Conservation (phyloP, 352 stramenopile genomes). For the Globisporangium sylvaticum region DNA sequence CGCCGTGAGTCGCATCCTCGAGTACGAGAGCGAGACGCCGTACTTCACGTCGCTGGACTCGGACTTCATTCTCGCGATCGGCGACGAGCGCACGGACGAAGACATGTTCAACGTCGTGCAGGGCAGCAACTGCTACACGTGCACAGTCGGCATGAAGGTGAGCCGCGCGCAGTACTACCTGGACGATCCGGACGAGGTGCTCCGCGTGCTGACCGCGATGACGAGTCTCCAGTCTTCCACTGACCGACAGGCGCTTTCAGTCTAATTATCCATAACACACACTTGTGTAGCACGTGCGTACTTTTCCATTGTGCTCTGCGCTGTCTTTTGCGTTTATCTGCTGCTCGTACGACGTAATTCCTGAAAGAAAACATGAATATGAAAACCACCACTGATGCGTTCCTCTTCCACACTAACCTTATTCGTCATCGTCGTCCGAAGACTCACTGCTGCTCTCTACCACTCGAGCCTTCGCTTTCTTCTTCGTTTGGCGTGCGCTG, state of each 20-base stretch:
- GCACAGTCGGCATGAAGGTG: conserved; percentile 85
- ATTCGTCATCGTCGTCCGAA: conserved; percentile 9
- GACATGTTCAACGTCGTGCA: conserved; percentile 91
- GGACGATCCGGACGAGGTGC: conserved; percentile 73
- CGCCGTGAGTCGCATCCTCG: conserved; percentile 78
- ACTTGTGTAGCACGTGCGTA: not conserved
- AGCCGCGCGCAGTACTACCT: conserved; percentile 83
- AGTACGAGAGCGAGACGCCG: conserved; percentile 73
- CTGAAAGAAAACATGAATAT: not conserved
- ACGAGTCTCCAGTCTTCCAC: conserved; percentile 36
- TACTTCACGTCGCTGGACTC: conserved; percentile 76
- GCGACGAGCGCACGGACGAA: conserved; percentile 85
- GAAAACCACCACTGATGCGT: conserved; percentile 1
- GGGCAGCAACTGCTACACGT: conserved; percentile 86
- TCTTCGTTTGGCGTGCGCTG: conserved; percentile 6
- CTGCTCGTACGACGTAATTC: conserved; percentile 2
- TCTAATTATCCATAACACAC: conserved; percentile 1
- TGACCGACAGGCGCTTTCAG: conserved; percentile 30
- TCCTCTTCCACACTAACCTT: not conserved
- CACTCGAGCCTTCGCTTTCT: conserved; percentile 11
- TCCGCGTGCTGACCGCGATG: conserved; percentile 71
- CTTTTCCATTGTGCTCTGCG: not conserved
- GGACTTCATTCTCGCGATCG: conserved; percentile 84
- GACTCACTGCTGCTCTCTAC: conserved; percentile 12
- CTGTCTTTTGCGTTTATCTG: not conserved